phyloP scores from a whole-genome alignment of 495 filamentous ascomycete species.

The Cladorrhinum samala region DNA sequence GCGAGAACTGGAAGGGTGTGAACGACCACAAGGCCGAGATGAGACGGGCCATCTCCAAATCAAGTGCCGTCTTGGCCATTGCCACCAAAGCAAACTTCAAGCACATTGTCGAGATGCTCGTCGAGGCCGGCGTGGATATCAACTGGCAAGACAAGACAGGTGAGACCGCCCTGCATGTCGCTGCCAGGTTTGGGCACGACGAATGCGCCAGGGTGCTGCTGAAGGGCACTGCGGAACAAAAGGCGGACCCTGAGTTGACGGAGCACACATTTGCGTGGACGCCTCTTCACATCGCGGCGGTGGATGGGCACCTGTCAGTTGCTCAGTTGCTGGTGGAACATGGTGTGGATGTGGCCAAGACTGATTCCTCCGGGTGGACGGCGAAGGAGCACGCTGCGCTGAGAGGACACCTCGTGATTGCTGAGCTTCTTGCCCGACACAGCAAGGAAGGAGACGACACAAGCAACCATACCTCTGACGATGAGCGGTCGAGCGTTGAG shows the following conservation, averaged over 20 bases:
- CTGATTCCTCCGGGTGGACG: constrained; percentile 89
- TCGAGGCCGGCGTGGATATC: constrained; percentile 86
- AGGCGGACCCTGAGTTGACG: constrained; percentile 65
- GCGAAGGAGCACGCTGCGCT: constrained; percentile 88
- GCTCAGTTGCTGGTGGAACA: constrained; percentile 65
- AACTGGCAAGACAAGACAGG: constrained; percentile 90
- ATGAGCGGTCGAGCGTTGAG: constrained; percentile 31
- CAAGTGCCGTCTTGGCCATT: constrained; percentile 82
- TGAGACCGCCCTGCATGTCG: constrained; percentile 90
- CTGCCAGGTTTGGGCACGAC: constrained; percentile 79
- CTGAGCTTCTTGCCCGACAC: constrained; percentile 51
- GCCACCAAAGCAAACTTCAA: constrained; percentile 81
- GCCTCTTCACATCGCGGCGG: constrained; percentile 82
- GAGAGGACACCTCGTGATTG: constrained; percentile 77
- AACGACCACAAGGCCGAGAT: constrained; percentile 53
- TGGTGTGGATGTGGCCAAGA: constrained; percentile 63
- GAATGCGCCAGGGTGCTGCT: constrained; percentile 73
- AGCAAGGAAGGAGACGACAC: constrained; percentile 24
- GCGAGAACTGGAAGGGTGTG: constrained; percentile 64
- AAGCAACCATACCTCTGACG: constrained; percentile 19
- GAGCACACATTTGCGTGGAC: constrained; percentile 92
- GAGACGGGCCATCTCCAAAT: constrained; percentile 66
- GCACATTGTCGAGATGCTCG: constrained; percentile 74
- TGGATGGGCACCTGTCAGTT: constrained; percentile 72
- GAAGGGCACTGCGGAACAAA: constrained; percentile 59